Base-by-base conservation (phyloP, 1,284 basidiomycete genomes). In the Moesziomyces globuligerus region DNA sequence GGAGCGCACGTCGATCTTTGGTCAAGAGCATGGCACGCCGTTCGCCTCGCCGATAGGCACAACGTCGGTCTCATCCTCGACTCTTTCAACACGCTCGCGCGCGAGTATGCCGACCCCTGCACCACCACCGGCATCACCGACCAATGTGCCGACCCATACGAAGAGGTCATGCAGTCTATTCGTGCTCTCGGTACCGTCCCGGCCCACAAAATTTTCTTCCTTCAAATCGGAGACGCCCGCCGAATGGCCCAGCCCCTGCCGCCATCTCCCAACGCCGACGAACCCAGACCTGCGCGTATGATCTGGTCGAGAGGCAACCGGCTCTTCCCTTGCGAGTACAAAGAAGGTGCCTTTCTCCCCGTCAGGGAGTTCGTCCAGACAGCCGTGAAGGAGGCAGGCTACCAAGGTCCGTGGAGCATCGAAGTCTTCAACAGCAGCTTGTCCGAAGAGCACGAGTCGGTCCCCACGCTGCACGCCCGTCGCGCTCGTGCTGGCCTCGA, bases 31-130 rank as follows among this genome's bases (percentile, higher is more conserved):
- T 84, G 76, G 74, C 64, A 79, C 11, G 76, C 79, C 8, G 77
- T 84, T 7, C 58, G 73, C 25, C 25, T 41, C 7, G 78, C 75
- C 11, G 60, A 83, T 57, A 56, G 75, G 4, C 50, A 64, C 20
- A 83, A 84, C 41, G 65, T 84, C 21, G 83, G 83, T 5, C 59
- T 84, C 38, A 81, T 81, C 48, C 68, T 84, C 54, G 83, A 84
- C 72, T 78, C 79, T 10, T 84, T 84, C 81, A 84, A 84, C 65
- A 83, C 80, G 3, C 65, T 84, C 7, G 83, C 76, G 0, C 70
- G 79, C 47, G 79, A 83, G 54, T 83, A 74, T 61, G 83, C 83
- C 23, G 75, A 76, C 28, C 72, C 74, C 4, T 75, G 74, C 48
- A 59, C 64, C 3, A 23, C 61, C 17, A 51, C 60, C 17, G 72